phyloP scores from a whole-genome alignment of 768 basidiomycete species.

The Leccinum imitatum region DNA sequence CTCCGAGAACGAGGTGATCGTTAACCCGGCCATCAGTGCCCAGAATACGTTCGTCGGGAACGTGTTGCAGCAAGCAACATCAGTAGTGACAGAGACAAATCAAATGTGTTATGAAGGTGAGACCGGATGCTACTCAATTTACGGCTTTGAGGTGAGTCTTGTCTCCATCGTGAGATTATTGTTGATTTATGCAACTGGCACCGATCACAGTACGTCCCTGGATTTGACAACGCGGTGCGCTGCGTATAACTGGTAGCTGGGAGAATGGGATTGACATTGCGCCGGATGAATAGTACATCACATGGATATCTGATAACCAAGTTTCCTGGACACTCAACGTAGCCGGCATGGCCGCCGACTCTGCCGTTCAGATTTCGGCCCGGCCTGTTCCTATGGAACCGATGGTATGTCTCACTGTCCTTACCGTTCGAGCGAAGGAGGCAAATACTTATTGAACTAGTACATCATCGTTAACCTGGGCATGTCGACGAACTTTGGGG shows the following conservation, averaged over 20 bases:
- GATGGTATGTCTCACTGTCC: constrained; percentile 53
- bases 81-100: constrained; percentile 66
- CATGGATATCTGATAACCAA: constrained; percentile 74
- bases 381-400: constrained; percentile 81
- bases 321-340: constrained; percentile 74
- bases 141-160: constrained; percentile 72
- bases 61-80: constrained; percentile 75
- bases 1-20: constrained; percentile 55
- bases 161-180: background rate
- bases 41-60: constrained; percentile 71
- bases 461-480: constrained; percentile 59
- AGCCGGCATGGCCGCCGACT: constrained; percentile 64
- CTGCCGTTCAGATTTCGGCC: constrained; percentile 54
- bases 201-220: constrained; percentile 36
- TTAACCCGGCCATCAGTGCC: constrained; percentile 46
- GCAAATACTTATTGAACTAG: constrained; percentile 26
- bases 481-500: constrained; percentile 59
- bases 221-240: constrained; percentile 65
- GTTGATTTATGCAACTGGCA: background rate
- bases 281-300: constrained; percentile 59
- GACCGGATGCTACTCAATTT: constrained; percentile 62
- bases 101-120: constrained; percentile 66
- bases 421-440: background rate
- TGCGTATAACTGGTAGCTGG: background rate
- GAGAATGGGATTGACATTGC: background rate